Evolutionary conservation across 1,139 yeast species (phyloP), one percentile per base, ranked within the genome.

Genomic region (Meyerozyma guilliermondii): DNA sequence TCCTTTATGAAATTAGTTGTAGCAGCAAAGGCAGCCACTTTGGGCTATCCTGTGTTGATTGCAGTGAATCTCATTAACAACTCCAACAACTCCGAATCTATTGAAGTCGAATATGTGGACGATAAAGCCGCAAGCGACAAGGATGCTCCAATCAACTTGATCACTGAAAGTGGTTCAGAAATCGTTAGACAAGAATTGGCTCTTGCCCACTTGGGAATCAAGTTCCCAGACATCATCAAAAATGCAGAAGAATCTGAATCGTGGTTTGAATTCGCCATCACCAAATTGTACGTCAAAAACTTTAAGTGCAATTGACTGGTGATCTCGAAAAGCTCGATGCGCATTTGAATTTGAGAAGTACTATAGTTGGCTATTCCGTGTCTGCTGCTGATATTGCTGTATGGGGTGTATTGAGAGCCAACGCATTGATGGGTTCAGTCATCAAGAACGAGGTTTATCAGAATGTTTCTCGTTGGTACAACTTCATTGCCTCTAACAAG

Each of bases 331-430:
- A 76, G 58, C 73, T 92, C 54, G 97, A 92, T 55, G 67, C 82
- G 41, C 92, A 84, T 63, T 76, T 92, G 63, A 87, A 87, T 74
- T 81, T 87, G 72, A 81, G 96, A 60, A 79, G 96, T 4, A 89
- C 78, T 60, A 62, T 88, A 44, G 74, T 79, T 48, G 95, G 95
- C 16, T 76, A 81, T 65, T 56, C 71, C 23, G 71, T 78, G 48
- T 70, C 94, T 10, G 66, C 81, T 43, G 94, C 95, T 42, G 98
- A 92, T 65, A 71, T 88, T 48, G 87, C 94, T 13, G 75, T 86
- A 26, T 92, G 97, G 97, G 98, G 98, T 65, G 87, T 84, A 37
- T 75, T 92, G 55, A 81, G 97, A 68, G 87, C 95, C 50, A 91
- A 92, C 62, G 88, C 95, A 42, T 83, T 92, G 61, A 88, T 89